phyloP scores from a whole-genome alignment of 202 grass and related monocot genomes.

The Zizania palustris region DNA sequence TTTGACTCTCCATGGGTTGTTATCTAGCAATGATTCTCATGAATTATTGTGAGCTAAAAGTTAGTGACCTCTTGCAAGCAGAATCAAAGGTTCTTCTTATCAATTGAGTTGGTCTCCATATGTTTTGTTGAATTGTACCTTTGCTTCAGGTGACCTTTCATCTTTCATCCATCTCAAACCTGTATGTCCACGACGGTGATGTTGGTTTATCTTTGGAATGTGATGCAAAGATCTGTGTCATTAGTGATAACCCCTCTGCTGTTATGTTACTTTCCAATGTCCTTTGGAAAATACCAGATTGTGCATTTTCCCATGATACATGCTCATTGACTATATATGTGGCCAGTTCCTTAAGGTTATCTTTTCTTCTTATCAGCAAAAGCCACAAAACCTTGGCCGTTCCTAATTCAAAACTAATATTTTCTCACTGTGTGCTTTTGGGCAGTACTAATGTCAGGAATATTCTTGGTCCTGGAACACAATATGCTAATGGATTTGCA shows the following conservation, averaged over 20 bases:
- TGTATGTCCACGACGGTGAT: conserved; percentile 83
- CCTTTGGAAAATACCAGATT: conserved; percentile 69
- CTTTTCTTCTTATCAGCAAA: conserved; percentile 18
- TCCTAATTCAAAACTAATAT: conserved; percentile 7
- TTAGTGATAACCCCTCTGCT: conserved; percentile 81
- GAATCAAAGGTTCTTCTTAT: neutral
- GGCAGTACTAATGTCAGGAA: conserved; percentile 70
- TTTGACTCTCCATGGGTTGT: neutral
- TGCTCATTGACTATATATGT: conserved; percentile 84
- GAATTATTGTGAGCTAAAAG: neutral
- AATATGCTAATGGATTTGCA: conserved; percentile 67
- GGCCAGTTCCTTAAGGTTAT: conserved; percentile 89
- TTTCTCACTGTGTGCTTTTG: conserved; percentile 35
- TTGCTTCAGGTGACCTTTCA: conserved; percentile 80
- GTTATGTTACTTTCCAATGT: conserved; percentile 57
- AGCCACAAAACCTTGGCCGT: conserved; percentile 5
- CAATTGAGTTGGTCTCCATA: neutral
- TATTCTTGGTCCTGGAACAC: conserved; percentile 55
- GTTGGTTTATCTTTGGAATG: conserved; percentile 70
- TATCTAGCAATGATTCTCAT: neutral
- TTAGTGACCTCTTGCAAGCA: conserved; percentile 23
- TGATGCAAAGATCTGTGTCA: conserved; percentile 75
- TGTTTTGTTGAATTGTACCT: conserved; percentile 14
- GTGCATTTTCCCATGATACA: conserved; percentile 83
- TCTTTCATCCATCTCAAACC: conserved; percentile 68